Conservation (phyloP, 2,329 filamentous ascomycete species). For the Paracorniculantispora psalliotae region DNA sequence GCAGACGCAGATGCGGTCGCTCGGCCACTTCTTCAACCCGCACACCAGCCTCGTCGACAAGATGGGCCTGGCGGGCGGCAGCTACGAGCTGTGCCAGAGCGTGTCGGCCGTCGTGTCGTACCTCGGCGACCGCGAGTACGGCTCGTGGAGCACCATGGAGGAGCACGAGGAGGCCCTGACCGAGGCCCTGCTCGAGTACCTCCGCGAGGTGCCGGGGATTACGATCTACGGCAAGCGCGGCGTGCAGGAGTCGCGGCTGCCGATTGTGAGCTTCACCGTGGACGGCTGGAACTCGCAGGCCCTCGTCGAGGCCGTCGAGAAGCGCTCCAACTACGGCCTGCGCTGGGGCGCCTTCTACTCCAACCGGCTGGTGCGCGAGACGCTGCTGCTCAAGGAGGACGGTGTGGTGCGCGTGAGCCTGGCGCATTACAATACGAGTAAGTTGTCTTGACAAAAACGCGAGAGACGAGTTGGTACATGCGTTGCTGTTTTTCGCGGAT, state of each 20-base stretch:
- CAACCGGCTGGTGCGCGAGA: slow-evolving; percentile 54
- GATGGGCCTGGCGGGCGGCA: slow-evolving; percentile 61
- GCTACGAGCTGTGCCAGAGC: slow-evolving; percentile 63
- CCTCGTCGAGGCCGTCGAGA: slow-evolving; percentile 59
- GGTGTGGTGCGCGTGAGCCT: slow-evolving; percentile 66
- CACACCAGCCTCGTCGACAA: slow-evolving; percentile 57
- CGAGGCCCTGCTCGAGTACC: slow-evolving; percentile 52
- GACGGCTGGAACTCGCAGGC: slow-evolving; percentile 50
- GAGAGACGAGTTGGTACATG: neutral
- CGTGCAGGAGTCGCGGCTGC: slow-evolving; percentile 44
- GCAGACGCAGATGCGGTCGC: slow-evolving; percentile 49
- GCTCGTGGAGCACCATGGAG: slow-evolving; percentile 47
- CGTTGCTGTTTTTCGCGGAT: neutral
- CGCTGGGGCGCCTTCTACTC: slow-evolving; percentile 67
- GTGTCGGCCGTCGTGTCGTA: slow-evolving; percentile 60
- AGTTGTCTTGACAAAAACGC: too few relatives aligned
- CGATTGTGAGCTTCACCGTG: slow-evolving; percentile 64
- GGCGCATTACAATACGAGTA: slow-evolving; percentile 67
- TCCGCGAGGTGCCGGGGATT: slow-evolving; percentile 46
- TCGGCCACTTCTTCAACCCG: slow-evolving; percentile 65
- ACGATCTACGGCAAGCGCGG: slow-evolving; percentile 54
- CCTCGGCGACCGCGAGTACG: slow-evolving; percentile 37
- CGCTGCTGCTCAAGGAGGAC: slow-evolving; percentile 50
- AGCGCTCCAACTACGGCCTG: slow-evolving; percentile 53
- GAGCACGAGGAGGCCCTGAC: slow-evolving; percentile 59